Conservation (phyloP, 2,329 filamentous ascomycete genomes). For the Fusarium abutilonis region DNA sequence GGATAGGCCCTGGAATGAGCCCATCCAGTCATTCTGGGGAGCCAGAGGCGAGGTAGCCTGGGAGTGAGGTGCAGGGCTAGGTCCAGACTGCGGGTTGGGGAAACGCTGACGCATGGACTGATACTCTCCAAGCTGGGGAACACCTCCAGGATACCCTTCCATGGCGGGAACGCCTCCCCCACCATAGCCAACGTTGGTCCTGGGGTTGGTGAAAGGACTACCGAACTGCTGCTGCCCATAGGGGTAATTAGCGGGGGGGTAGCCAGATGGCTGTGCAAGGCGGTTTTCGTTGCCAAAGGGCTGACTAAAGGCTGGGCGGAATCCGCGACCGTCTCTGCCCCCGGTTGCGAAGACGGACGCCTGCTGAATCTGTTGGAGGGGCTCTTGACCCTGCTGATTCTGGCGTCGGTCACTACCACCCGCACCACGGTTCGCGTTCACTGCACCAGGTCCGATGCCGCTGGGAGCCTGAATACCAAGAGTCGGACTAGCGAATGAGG, state of each 20-base stretch:
- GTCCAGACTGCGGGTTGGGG: conserved; percentile 52
- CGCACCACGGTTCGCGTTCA: conserved; percentile 64
- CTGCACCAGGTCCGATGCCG: conserved; percentile 71
- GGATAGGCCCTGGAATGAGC: conserved; percentile 75
- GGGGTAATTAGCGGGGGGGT: conserved; percentile 50
- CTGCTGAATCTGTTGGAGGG: conserved; percentile 39
- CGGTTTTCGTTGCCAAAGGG: conserved; percentile 57
- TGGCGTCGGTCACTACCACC: conserved; percentile 58
- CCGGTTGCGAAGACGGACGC: conserved; percentile 51
- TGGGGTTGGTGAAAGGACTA: conserved; percentile 49
- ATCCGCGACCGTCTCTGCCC: conserved; percentile 53
- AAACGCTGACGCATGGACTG: conserved; percentile 60
- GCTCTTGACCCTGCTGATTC: conserved; percentile 54
- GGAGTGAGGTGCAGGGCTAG: conserved; percentile 50
- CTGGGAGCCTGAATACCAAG: conserved; percentile 76
- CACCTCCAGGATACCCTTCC: conserved; percentile 47
- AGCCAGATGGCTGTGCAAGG: conserved; percentile 51
- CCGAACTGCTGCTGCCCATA: conserved; percentile 45
- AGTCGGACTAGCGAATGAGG: conserved; percentile 86
- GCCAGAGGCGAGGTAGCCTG: conserved; percentile 56
- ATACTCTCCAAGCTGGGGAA: conserved; percentile 56
- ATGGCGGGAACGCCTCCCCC: conserved; percentile 44
- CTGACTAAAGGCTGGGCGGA: conserved; percentile 55
- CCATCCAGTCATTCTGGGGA: conserved; percentile 68
- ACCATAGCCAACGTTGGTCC: conserved; percentile 46